Evolutionary conservation across 345 rosid species (phyloP).

Genomic region (Heritiera fomes): DNA sequence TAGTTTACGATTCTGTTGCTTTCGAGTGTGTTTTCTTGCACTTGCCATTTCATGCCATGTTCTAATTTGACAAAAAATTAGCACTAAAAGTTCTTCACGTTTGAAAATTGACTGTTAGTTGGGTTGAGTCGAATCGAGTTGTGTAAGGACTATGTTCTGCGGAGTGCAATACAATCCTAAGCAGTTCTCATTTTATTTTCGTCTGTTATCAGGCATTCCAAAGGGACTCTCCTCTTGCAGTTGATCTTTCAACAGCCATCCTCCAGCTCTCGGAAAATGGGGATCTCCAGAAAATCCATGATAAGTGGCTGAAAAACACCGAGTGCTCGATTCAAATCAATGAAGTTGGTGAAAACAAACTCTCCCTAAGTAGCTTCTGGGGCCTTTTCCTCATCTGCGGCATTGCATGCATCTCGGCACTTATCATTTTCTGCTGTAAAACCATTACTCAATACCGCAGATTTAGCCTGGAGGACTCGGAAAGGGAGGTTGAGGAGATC

Average conservation of each 20-base stretch:
- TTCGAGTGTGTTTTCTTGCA: too few species aligned
- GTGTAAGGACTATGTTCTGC: too few species aligned
- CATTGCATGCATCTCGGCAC: constrained; percentile 56
- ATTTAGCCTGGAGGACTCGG: constrained; percentile 49
- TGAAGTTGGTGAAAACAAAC: constrained; percentile 39
- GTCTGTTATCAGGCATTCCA: constrained; percentile 68
- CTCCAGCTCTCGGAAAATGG: constrained; percentile 87
- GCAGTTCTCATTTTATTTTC: not conserved
- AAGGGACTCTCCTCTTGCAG: constrained; percentile 87
- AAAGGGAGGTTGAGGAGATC: constrained; percentile 39
- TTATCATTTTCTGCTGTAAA: constrained; percentile 52
- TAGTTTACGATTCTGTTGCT: too few species aligned
- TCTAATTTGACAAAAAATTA: too few species aligned
- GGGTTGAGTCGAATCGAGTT: too few species aligned
- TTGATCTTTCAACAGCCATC: constrained; percentile 85
- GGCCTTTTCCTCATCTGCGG: constrained; percentile 87
- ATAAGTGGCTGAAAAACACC: constrained; percentile 66
- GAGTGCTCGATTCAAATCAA: constrained; percentile 48
- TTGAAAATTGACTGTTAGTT: too few species aligned
- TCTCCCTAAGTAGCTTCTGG: constrained; percentile 80
- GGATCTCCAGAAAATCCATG: constrained; percentile 69
- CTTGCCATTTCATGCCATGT: too few species aligned
- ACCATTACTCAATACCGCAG: constrained; percentile 57
- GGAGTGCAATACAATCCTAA: too few species aligned
- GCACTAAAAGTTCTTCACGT: too few species aligned